Percentiles rank a stretch among this genome's conserved stretches.
These are phyloP conservation scores for Podospora comata DNA, from an alignment of 495 filamentous ascomycete genomes.

Conservation along the genomic window DNA sequence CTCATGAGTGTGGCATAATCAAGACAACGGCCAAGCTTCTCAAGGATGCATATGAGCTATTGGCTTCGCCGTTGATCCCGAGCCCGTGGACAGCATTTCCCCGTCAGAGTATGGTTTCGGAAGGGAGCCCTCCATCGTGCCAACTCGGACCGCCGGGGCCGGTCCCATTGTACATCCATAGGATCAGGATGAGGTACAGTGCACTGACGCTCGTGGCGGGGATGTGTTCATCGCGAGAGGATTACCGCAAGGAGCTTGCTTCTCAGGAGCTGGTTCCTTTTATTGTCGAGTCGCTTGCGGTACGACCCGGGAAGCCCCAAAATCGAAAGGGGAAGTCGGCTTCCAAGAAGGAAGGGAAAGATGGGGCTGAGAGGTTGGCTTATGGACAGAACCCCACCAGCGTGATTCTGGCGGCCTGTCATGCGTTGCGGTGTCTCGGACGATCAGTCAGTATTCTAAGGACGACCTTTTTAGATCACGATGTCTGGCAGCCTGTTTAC, in stretches of 20 bases:
- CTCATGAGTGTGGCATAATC: slow-evolving; percentile 72
- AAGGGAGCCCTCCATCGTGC: slow-evolving; percentile 28
- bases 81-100: slow-evolving; percentile 45
- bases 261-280: slow-evolving; percentile 75
- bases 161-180: slow-evolving; percentile 62
- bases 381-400: slow-evolving; percentile 50
- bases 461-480: slow-evolving; percentile 82
- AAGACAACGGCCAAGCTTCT: slow-evolving; percentile 70
- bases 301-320: slow-evolving; percentile 45
- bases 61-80: slow-evolving; percentile 37
- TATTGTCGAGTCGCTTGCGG: slow-evolving; percentile 77
- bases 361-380: slow-evolving; percentile 9
- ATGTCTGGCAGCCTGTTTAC: slow-evolving; percentile 76
- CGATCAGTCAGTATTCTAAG: slow-evolving; percentile 79
- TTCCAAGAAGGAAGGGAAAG: slow-evolving; percentile 17
- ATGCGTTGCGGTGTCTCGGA: slow-evolving; percentile 69
- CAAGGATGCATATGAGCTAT: slow-evolving; percentile 60
- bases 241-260: slow-evolving; percentile 78
- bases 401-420: slow-evolving; percentile 84
- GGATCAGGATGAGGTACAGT: slow-evolving; percentile 71
- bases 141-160: slow-evolving; percentile 61
- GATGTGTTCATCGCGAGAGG: slow-evolving; percentile 75
- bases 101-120: slow-evolving; percentile 18
- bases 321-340: slow-evolving; percentile 27
- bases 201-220: slow-evolving; percentile 76